phyloP scores from a whole-genome alignment of 176 grass and related monocot species.

The Eleusine indica region DNA sequence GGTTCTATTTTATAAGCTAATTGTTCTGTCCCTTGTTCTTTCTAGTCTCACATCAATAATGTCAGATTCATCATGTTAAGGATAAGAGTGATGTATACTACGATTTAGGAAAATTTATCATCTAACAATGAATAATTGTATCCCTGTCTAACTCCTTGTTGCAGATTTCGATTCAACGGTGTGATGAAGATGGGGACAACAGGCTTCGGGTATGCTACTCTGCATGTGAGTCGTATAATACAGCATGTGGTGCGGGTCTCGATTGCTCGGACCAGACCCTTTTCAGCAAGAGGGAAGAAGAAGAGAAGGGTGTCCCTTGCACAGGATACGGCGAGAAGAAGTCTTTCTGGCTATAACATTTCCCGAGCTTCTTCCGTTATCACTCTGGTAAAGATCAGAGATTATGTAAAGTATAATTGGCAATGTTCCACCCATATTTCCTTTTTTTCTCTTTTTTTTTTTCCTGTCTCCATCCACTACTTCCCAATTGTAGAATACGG shows the following conservation, averaged over 20 bases:
- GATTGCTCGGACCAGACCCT: constrained; percentile 98
- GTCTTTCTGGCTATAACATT: constrained; percentile 78
- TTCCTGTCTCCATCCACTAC: constrained; percentile 36
- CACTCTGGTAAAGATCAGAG: constrained; percentile 27
- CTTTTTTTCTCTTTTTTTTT: constrained; percentile 19
- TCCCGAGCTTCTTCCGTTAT: constrained; percentile 54
- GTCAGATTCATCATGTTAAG: background rate
- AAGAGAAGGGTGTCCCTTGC: constrained; percentile 82
- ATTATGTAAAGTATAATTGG: constrained; percentile 66
- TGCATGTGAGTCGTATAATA: constrained; percentile 86
- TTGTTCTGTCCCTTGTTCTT: background rate
- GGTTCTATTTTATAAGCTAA: constrained; percentile 7
- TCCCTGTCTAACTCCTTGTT: background rate
- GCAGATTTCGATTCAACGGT: constrained; percentile 97
- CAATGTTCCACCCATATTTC: constrained; percentile 42
- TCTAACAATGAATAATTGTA: constrained; percentile 5
- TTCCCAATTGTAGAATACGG: constrained; percentile 75
- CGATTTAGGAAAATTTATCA: constrained; percentile 4
- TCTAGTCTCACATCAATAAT: background rate
- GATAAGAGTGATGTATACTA: constrained; percentile 1
- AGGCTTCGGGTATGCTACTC: constrained; percentile 95
- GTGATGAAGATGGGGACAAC: constrained; percentile 94
- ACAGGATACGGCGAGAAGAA: constrained; percentile 92
- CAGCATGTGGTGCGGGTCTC: constrained; percentile 80
- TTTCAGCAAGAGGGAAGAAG: constrained; percentile 93